Evolutionary conservation across 2,329 filamentous ascomycete genomes (phyloP).

Genomic region (Paecilomyces sp.): DNA sequence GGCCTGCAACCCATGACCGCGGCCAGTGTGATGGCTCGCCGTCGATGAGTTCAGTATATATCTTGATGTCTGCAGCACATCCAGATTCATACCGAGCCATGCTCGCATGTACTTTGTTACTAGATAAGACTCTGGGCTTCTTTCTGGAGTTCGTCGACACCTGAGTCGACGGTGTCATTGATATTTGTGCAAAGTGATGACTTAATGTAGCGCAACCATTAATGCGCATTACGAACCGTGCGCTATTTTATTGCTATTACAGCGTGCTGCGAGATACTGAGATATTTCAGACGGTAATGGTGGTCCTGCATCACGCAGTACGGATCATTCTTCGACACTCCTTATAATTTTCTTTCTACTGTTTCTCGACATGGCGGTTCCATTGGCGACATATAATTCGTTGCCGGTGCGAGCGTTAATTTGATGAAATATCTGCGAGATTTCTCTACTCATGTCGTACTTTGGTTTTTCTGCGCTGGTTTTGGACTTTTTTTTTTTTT

Average conservation of each 20-base stretch:
- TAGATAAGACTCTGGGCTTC: background rate
- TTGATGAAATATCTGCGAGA: background rate
- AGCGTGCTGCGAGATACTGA: background rate
- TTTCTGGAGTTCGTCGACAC: too few relatives aligned
- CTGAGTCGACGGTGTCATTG: background rate
- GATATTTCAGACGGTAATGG: background rate
- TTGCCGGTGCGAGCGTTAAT: background rate
- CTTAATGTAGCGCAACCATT: background rate
- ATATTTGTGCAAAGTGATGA: background rate
- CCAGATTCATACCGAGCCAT: background rate
- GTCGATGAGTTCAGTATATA: constrained; percentile 19
- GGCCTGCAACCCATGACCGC: constrained; percentile 35
- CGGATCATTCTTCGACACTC: background rate
- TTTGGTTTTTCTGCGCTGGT: background rate
- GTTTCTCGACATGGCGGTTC: background rate
- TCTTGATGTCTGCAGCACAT: background rate
- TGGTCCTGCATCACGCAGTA: background rate
- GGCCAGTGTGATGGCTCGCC: constrained; percentile 34
- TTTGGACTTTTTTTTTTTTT: background rate
- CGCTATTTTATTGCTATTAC: background rate
- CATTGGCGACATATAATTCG: background rate
- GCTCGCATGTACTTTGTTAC: background rate
- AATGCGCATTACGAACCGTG: background rate
- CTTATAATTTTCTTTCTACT: background rate
- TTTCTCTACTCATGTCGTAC: background rate